A percentile compares a stretch with the other conserved stretches of the same genome.
These are phyloP conservation scores for Umbelopsis isabellina DNA, from an alignment of 192 early-diverging fungal genomes.

Conservation along the genomic window DNA sequence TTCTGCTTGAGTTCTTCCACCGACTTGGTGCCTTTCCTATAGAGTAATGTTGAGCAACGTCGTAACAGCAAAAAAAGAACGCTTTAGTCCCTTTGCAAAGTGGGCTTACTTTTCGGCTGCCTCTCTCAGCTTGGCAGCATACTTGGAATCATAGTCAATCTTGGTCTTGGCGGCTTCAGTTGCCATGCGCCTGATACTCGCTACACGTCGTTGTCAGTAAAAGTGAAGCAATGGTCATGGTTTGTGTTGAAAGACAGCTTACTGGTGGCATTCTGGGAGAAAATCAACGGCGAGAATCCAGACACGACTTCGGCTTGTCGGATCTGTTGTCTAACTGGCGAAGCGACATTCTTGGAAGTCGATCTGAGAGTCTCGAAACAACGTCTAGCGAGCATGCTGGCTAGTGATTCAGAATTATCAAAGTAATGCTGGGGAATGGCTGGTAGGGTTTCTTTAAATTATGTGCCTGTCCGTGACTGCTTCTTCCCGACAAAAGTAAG, in stretches of 20 bases:
- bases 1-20: slow-evolving; percentile 39
- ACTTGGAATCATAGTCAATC: slow-evolving; percentile 40
- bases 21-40: slow-evolving; percentile 35
- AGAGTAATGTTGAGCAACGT: background rate
- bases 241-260: background rate
- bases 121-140: slow-evolving; percentile 42
- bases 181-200: slow-evolving; percentile 22
- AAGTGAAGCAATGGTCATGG: background rate
- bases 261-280: slow-evolving; percentile 1
- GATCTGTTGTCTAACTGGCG: background rate
- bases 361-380: background rate
- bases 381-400: slow-evolving; percentile 8
- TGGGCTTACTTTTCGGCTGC: slow-evolving; percentile 36
- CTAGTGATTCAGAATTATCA: background rate
- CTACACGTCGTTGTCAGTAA: background rate
- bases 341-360: background rate
- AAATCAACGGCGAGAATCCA: slow-evolving; percentile 14
- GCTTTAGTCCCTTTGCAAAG: background rate
- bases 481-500: background rate
- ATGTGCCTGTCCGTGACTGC: slow-evolving; percentile 6
- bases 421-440: background rate
- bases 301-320: slow-evolving; percentile 15
- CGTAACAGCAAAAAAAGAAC: too few species aligned
- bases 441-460: background rate
- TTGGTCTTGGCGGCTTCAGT: slow-evolving; percentile 21